Conservation (phyloP, 2,329 filamentous ascomycete genomes). For the Bertia moriformis region DNA sequence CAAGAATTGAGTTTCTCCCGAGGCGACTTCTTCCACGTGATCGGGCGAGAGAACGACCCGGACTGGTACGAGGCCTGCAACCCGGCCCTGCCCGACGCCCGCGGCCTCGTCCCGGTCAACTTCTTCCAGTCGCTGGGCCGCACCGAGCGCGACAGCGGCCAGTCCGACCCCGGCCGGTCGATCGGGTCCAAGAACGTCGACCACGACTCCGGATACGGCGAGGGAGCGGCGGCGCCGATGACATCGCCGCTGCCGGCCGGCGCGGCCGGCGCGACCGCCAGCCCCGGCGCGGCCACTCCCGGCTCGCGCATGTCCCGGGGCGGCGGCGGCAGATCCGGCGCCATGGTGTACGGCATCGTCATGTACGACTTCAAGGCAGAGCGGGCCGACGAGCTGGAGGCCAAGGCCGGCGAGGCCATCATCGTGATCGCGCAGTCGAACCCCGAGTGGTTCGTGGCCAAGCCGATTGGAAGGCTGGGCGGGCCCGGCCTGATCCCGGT, state of each 20-base stretch:
- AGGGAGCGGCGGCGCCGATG: constrained; percentile 22
- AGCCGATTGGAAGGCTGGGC: constrained; percentile 93
- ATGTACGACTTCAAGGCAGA: constrained; percentile 95
- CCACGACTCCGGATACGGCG: constrained; percentile 85
- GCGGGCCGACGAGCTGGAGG: constrained; percentile 86
- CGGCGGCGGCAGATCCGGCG: constrained; percentile 40
- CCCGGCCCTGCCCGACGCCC: constrained; percentile 69
- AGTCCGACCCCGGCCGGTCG: constrained; percentile 41
- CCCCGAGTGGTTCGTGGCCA: constrained; percentile 97
- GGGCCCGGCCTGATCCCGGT: constrained; percentile 91
- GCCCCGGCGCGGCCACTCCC: constrained; percentile 13
- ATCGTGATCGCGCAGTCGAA: constrained; percentile 98
- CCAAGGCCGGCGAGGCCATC: constrained; percentile 87
- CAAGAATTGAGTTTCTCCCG: constrained; percentile 83
- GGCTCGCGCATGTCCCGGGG: constrained; percentile 33
- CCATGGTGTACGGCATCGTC: constrained; percentile 92
- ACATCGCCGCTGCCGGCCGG: constrained; percentile 8
- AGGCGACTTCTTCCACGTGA: constrained; percentile 96
- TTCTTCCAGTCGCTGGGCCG: constrained; percentile 89
- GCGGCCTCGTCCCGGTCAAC: constrained; percentile 80
- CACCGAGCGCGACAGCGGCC: constrained; percentile 76
- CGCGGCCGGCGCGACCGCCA: constrained; percentile 10
- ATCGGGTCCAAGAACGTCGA: constrained; percentile 46
- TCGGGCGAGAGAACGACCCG: constrained; percentile 80
- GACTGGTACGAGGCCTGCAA: constrained; percentile 99